Evolutionary conservation across 2,329 filamentous ascomycete genomes (phyloP).

Genomic region (Verticillium isaacii): DNA sequence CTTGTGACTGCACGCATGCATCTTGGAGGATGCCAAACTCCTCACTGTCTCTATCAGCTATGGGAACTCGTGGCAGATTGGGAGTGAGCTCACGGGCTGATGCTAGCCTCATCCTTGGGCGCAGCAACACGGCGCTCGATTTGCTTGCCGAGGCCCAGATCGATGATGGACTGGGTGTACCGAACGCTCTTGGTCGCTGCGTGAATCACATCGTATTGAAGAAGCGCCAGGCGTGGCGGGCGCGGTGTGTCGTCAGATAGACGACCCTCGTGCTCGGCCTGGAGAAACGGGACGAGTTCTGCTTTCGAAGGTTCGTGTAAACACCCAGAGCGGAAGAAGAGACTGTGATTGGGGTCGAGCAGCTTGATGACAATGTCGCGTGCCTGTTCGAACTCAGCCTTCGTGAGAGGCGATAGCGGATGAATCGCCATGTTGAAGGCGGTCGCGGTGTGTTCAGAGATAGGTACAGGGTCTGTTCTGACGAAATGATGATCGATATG

Average conservation of each 20-base stretch:
- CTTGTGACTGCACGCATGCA: conserved; percentile 33
- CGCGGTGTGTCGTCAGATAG: conserved; percentile 35
- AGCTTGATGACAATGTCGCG: conserved; percentile 37
- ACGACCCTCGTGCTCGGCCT: conserved; percentile 53
- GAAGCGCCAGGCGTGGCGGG: conserved; percentile 39
- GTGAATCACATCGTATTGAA: conserved; percentile 38
- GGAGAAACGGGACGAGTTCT: conserved; percentile 54
- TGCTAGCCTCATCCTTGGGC: conserved; percentile 29
- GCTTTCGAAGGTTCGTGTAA: conserved; percentile 58
- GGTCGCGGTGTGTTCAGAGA: neutral
- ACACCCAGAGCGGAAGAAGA: conserved; percentile 54
- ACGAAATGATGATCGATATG: neutral
- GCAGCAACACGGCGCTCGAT: conserved; percentile 20
- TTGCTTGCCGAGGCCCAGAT: conserved; percentile 26
- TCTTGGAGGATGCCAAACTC: conserved; percentile 37
- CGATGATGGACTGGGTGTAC: conserved; percentile 32
- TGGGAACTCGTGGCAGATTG: neutral
- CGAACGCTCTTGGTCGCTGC: conserved; percentile 16
- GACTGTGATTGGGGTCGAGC: conserved; percentile 14
- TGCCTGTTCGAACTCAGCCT: conserved; percentile 43
- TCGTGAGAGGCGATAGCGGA: conserved; percentile 44
- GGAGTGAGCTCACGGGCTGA: conserved; percentile 20
- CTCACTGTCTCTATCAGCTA: conserved; percentile 15
- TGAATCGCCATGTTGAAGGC: conserved; percentile 19
- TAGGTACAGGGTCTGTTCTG: too few species aligned